Evolutionary conservation across 2,329 filamentous ascomycete genomes (phyloP).

Genomic region (Chrysoporthe cubensis): DNA sequence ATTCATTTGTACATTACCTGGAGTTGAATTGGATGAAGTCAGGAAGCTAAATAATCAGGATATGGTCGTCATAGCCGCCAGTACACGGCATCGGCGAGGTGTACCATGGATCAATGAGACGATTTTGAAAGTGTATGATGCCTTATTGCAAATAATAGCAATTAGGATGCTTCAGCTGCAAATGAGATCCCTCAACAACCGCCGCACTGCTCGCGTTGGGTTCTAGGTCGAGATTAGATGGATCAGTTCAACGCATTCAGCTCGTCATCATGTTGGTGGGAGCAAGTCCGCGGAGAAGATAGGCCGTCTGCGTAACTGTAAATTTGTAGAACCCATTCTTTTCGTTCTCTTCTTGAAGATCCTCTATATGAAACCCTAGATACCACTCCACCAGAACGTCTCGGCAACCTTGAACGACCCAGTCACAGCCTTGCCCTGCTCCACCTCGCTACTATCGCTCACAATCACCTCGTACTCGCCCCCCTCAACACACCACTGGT

Average conservation of each 20-base stretch:
- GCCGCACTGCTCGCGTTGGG: too few relatives aligned
- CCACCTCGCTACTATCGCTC: slow-evolving; percentile 58
- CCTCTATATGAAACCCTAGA: slow-evolving; percentile 43
- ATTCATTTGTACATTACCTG: background rate
- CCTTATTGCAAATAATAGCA: too few relatives aligned
- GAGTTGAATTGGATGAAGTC: background rate
- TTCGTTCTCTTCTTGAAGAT: background rate
- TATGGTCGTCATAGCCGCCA: background rate
- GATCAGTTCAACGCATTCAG: too few relatives aligned
- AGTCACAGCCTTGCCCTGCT: slow-evolving; percentile 50
- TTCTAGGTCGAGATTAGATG: too few relatives aligned
- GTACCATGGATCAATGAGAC: too few relatives aligned
- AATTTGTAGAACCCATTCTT: background rate
- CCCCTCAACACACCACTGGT: slow-evolving; percentile 68
- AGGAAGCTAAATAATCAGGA: background rate
- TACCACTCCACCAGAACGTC: slow-evolving; percentile 69
- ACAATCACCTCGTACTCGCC: slow-evolving; percentile 68
- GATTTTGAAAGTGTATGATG: too few relatives aligned
- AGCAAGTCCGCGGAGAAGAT: too few relatives aligned
- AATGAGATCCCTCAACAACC: too few relatives aligned
- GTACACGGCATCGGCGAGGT: too few relatives aligned
- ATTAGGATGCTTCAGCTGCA: too few relatives aligned
- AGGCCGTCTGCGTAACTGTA: too few relatives aligned
- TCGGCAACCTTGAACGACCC: slow-evolving; percentile 60
- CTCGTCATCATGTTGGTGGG: too few relatives aligned